phyloP scores from a whole-genome alignment of 1,139 yeast species.

The Torulaspora pretoriensis region DNA sequence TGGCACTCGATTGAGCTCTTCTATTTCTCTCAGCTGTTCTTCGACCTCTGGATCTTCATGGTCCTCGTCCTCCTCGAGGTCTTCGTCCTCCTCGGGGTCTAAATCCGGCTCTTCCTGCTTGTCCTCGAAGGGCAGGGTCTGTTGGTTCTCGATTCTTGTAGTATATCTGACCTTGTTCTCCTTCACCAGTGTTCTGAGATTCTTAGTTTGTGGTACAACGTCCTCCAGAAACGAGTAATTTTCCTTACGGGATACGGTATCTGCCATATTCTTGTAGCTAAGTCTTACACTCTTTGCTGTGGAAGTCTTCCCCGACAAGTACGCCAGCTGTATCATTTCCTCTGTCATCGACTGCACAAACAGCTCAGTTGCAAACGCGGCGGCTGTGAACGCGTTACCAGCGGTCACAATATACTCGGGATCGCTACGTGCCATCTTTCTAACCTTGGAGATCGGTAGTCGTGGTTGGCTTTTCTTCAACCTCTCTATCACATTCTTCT shows the following conservation, averaged over 20 bases:
- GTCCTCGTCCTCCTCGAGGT: slow-evolving; percentile 18
- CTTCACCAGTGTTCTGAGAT: slow-evolving; percentile 46
- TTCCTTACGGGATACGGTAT: slow-evolving; percentile 64
- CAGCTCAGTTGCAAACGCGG: slow-evolving; percentile 83
- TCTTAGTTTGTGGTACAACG: slow-evolving; percentile 54
- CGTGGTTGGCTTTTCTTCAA: slow-evolving; percentile 18
- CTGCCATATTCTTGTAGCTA: slow-evolving; percentile 66
- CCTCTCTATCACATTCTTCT: slow-evolving; percentile 6
- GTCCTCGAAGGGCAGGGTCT: slow-evolving; percentile 35
- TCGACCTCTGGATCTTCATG: slow-evolving; percentile 19
- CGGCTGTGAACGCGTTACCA: slow-evolving; percentile 73
- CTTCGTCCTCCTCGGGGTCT: slow-evolving; percentile 12
- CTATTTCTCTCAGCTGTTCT: slow-evolving; percentile 18
- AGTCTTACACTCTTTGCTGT: slow-evolving; percentile 22
- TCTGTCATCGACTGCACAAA: slow-evolving; percentile 77
- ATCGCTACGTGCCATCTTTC: slow-evolving; percentile 78
- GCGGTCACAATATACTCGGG: slow-evolving; percentile 76
- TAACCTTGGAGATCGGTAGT: slow-evolving; percentile 77
- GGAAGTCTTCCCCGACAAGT: slow-evolving; percentile 16
- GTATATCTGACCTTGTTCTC: slow-evolving; percentile 43
- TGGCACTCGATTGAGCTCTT: slow-evolving; percentile 31
- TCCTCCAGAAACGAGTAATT: slow-evolving; percentile 63
- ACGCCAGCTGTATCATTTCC: slow-evolving; percentile 57
- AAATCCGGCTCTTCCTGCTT: slow-evolving; percentile 14
- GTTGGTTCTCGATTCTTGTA: slow-evolving; percentile 40